phyloP scores from a whole-genome alignment of 306 rosid genomes.

The Quercus agrifolia region DNA sequence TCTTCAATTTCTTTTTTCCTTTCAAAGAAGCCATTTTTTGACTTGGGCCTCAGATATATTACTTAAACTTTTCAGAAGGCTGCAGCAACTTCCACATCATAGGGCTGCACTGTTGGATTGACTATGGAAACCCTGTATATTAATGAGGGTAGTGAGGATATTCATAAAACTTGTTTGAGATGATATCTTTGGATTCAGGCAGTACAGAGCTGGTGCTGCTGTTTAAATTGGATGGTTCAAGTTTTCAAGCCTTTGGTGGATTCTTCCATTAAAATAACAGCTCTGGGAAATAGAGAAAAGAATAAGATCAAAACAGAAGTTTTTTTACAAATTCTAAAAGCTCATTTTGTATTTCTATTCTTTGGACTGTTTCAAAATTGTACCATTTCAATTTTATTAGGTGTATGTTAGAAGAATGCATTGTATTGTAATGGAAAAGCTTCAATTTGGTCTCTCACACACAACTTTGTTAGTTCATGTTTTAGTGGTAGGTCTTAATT shows the following conservation, averaged over 20 bases:
- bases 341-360: background rate
- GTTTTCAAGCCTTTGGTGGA: background rate
- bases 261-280: constrained; percentile 12
- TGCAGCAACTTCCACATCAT: constrained; percentile 42
- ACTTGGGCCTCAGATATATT: background rate
- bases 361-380: background rate
- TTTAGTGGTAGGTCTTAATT: no score
- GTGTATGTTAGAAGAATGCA: no score
- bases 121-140: background rate
- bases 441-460: background rate
- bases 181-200: background rate
- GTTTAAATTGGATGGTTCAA: constrained; percentile 8
- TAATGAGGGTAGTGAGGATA: background rate
- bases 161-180: background rate
- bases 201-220: constrained; percentile 2
- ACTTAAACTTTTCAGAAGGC: constrained; percentile 49
- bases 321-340: background rate
- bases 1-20: background rate
- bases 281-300: background rate
- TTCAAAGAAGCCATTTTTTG: background rate
- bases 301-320: background rate
- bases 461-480: no score
- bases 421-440: background rate
- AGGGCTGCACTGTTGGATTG: constrained; percentile 5
- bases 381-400: background rate